phyloP scores from a whole-genome alignment of 2,329 filamentous ascomycete species.

The Blumeria graminis region DNA sequence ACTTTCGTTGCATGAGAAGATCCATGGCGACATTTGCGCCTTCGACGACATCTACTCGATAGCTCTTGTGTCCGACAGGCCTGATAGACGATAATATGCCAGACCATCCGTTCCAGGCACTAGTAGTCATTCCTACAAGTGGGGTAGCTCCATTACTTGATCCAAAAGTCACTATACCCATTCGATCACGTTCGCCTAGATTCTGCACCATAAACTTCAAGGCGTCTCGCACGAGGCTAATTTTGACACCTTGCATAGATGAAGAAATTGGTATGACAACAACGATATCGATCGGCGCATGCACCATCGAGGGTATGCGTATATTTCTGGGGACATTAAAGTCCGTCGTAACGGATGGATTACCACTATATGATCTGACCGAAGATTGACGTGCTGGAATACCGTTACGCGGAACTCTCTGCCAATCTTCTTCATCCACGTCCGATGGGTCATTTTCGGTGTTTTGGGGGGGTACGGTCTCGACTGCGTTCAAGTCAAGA shows the following conservation, averaged over 20 bases:
- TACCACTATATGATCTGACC: slow-evolving; percentile 55
- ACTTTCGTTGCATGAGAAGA: slow-evolving; percentile 88
- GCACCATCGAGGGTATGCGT: slow-evolving; percentile 24
- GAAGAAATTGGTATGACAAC: slow-evolving; percentile 93
- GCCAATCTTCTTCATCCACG: slow-evolving; percentile 74
- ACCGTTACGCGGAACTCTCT: slow-evolving; percentile 24
- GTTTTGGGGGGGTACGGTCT: slow-evolving; percentile 36
- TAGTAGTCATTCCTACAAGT: slow-evolving; percentile 94
- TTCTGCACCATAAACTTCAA: slow-evolving; percentile 77
- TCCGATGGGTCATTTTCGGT: slow-evolving; percentile 68
- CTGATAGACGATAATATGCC: slow-evolving; percentile 70
- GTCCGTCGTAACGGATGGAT: slow-evolving; percentile 81
- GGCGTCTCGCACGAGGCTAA: slow-evolving; percentile 76
- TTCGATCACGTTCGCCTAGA: slow-evolving; percentile 77
- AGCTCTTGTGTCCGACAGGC: slow-evolving; percentile 86
- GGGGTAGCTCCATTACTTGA: slow-evolving; percentile 83
- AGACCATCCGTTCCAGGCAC: slow-evolving; percentile 77
- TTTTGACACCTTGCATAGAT: slow-evolving; percentile 98
- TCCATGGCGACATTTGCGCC: slow-evolving; percentile 98
- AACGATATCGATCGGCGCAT: slow-evolving; percentile 85
- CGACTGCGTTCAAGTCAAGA: slow-evolving; percentile 54
- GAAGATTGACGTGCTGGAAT: slow-evolving; percentile 51
- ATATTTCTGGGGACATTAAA: slow-evolving; percentile 32
- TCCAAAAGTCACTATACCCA: slow-evolving; percentile 93
- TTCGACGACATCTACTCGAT: slow-evolving; percentile 88